Conservation (phyloP, 2,329 filamentous ascomycete species). For the Clarireedia monteithiana region DNA sequence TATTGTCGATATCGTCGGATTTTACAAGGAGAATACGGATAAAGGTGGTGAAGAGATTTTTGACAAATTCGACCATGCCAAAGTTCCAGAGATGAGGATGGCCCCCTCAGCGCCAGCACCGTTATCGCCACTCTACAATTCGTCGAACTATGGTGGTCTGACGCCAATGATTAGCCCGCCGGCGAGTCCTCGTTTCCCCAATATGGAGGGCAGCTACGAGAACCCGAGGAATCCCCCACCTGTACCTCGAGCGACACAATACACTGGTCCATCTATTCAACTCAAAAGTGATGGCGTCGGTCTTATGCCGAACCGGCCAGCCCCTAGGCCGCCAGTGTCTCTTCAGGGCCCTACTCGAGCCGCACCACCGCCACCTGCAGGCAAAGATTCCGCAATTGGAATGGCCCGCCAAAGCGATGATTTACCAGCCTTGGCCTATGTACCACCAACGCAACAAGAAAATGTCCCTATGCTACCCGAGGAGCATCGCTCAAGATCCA, state of each 20-base stretch:
- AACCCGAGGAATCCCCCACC: slow-evolving; percentile 91
- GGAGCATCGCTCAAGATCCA: slow-evolving; percentile 59
- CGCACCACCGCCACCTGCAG: slow-evolving; percentile 47
- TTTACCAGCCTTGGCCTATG: slow-evolving; percentile 29
- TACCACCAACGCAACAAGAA: slow-evolving; percentile 22
- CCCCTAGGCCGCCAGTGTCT: slow-evolving; percentile 79
- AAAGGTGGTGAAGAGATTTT: slow-evolving; percentile 69
- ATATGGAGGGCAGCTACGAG: slow-evolving; percentile 91
- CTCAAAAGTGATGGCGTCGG: slow-evolving; percentile 44
- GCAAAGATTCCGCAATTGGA: slow-evolving; percentile 57
- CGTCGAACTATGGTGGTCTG: slow-evolving; percentile 50
- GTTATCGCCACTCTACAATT: slow-evolving; percentile 38
- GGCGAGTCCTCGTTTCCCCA: slow-evolving; percentile 79
- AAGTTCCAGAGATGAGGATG: slow-evolving; percentile 46
- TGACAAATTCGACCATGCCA: slow-evolving; percentile 92
- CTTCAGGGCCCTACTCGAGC: slow-evolving; percentile 54
- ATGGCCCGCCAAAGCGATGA: slow-evolving; percentile 54
- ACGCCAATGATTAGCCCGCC: slow-evolving; percentile 52
- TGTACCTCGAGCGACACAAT: slow-evolving; percentile 50
- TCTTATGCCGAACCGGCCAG: slow-evolving; percentile 73
- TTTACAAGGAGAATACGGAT: slow-evolving; percentile 92
- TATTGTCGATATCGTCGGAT: slow-evolving; percentile 90
- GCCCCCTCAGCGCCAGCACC: slow-evolving; percentile 22
- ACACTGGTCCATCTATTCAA: slow-evolving; percentile 30
- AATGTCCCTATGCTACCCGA: slow-evolving; percentile 48